Evolutionary conservation across 352 stramenopile genomes (phyloP), one percentile per base, ranked within the genome.

Genomic region (Chloridella minuta): DNA sequence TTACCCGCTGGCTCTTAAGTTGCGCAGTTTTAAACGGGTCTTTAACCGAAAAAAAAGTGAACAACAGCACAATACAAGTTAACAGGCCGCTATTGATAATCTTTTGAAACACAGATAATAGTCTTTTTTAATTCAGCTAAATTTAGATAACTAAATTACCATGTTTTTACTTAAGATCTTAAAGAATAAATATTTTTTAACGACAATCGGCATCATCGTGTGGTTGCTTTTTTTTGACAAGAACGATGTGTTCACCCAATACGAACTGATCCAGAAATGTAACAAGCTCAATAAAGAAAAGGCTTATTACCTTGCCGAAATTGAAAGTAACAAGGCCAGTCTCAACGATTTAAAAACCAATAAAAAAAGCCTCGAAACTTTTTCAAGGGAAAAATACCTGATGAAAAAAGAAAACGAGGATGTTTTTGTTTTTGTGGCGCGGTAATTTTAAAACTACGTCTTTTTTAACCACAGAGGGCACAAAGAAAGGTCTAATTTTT

Each of bases 161-260:
- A 66, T 66, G 40, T 18, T 18, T 18, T 18, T n/a, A 10, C 10
- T 66, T n/a, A 10, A 66, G n/a, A 18, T 66, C 40, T 18, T 66
- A 66, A 66, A 66, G n/a, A 66, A 66, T n/a, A 66, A 66, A n/a
- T 66, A 66, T n/a, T 66, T 66, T 66, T n/a, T 66, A 10, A 66
- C 40, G 10, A n/a, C n/a, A 18, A 18, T 66, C 10, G 40, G 40
- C n/a, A 10, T 66, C 10, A 18, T 66, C 10, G 40, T 66, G 10
- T 66, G 40, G 40, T n/a, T 66, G 40, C 10, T 66, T 10, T 66
- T 66, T 66, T 66, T 66, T 66, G 40, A 66, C n/a, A 66, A 66
- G n/a, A 66, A 66, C 40, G 40, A 66, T n/a, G 40, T 66, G 40
- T 66, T 66, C n/a, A 66, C 40, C n/a, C 40, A 66, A 66, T 66